Evolutionary conservation across 495 filamentous ascomycete species (phyloP).

Genomic region (Penicillium canescens): DNA sequence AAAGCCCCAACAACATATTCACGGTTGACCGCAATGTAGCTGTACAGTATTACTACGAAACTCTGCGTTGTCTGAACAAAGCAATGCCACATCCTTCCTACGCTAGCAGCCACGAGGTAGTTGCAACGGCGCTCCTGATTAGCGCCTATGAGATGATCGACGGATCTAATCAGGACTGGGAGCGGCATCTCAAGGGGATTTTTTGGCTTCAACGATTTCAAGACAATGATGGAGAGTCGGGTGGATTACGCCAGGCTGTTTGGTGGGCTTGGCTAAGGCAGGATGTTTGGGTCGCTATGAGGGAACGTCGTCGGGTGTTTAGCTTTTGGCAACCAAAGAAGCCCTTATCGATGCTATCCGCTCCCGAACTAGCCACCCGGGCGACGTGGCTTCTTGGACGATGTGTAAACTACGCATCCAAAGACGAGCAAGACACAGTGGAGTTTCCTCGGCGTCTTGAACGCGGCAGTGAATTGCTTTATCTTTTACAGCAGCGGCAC

Average conservation of each 20-base stretch:
- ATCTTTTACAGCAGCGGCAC: conserved; percentile 29
- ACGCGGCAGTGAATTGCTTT: conserved; percentile 20
- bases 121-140: conserved; percentile 21
- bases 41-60: conserved; percentile 24
- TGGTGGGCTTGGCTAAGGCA: conserved; percentile 27
- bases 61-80: conserved; percentile 21
- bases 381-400: conserved; percentile 12
- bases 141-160: conserved; percentile 28
- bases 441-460: background rate
- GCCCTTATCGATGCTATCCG: conserved; percentile 3
- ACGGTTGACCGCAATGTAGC: background rate
- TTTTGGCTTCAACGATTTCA: conserved; percentile 27
- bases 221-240: conserved; percentile 23
- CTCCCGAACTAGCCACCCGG: conserved; percentile 18
- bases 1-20: background rate
- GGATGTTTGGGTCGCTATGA: conserved; percentile 24
- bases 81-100: conserved; percentile 20
- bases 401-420: conserved; percentile 22
- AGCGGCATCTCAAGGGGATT: conserved; percentile 20
- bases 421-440: conserved; percentile 13
- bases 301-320: conserved; percentile 13
- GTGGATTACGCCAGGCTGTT: conserved; percentile 17
- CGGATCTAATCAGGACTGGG: conserved; percentile 24
- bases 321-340: conserved; percentile 19
- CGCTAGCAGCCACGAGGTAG: conserved; percentile 16